These are phyloP conservation scores for Pseudocercospora cruenta DNA, from an alignment of 2,329 filamentous ascomycete species.

Conservation along the genomic window DNA sequence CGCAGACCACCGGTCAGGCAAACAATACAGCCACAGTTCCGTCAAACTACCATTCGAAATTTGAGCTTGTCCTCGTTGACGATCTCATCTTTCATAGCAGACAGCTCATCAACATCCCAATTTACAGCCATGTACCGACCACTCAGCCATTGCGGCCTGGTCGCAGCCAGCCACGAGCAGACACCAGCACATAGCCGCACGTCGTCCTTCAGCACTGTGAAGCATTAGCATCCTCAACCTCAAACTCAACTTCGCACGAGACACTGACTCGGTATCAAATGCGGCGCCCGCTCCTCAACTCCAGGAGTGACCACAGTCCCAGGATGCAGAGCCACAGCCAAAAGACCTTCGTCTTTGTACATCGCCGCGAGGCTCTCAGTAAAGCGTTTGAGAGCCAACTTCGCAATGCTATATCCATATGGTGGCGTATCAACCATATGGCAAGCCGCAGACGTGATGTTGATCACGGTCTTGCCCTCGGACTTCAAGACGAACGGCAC, in stretches of 20 bases:
- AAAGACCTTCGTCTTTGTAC: slow-evolving; percentile 9
- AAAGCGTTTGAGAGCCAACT: background rate
- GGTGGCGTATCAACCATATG: slow-evolving; percentile 12
- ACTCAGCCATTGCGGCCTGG: background rate
- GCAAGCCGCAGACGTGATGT: slow-evolving; percentile 15
- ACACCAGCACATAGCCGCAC: slow-evolving; percentile 14
- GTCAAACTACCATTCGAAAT: background rate
- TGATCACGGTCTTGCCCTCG: slow-evolving; percentile 14
- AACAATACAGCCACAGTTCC: background rate
- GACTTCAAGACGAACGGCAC: background rate
- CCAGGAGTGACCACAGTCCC: slow-evolving; percentile 13
- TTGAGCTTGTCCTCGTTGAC: background rate
- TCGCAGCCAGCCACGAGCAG: slow-evolving; percentile 12
- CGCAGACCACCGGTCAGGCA: slow-evolving; percentile 4
- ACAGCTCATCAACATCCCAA: slow-evolving; percentile 15
- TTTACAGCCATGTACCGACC: background rate
- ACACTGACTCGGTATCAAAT: slow-evolving; percentile 12
- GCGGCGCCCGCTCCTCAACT: slow-evolving; percentile 2
- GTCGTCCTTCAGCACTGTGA: slow-evolving; percentile 17
- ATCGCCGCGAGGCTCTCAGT: slow-evolving; percentile 2
- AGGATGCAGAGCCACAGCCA: slow-evolving; percentile 14
- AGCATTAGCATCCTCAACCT: background rate
- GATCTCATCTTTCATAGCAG: slow-evolving; percentile 14
- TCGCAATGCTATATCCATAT: background rate
- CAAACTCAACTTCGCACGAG: background rate